Base-by-base conservation (phyloP, 495 filamentous ascomycete species). In the Daldinia caldariorum region DNA sequence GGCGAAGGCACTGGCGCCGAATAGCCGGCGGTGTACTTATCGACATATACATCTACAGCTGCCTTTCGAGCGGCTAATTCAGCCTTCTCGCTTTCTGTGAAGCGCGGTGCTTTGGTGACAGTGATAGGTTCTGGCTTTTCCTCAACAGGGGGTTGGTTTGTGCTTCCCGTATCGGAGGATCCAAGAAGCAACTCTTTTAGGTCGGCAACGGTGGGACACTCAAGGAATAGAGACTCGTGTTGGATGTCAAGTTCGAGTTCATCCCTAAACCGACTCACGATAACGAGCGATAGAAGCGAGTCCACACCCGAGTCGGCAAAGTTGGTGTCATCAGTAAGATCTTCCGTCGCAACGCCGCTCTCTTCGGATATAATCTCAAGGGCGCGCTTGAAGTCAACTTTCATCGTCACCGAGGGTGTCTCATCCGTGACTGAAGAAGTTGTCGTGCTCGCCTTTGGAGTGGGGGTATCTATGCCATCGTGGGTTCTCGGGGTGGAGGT, bases 301-400 rank as follows among this genome's bases (percentile, higher is more conserved):
- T 86, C 84, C 22, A 86, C 73, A 31, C 84, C 84, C 2, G 80
- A 58, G 38, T 84, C 79, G 5, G 78, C 68, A 51, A 86, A 79
- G 10, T 65, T 64, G 18, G 74, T 78, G n/a, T 75, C 72, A 39
- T 82, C 77, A 1, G 61, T 71, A 35, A 90, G 80, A 14, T 90
- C 88, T 4, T 77, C 75, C 7, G 80, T 73, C 3, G 79, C 81
- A 18, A 89, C 74, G 1, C 86, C 87, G 56, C 84, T 58, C 6
- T 58, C 55, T 10, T 39, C 34, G 1, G 55, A 39, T 41, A 58
- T 39, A 8, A 39, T 58, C 26, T 31, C 35, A 26, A 39, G 34
- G n/a, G 49, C 49, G 26, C 49, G 49, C 49, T 32, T 29, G 13
- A 53, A 53, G 29, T 53, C 49, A 12, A 53, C 26, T 13, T 53